Percentiles rank a stretch among this genome's conserved stretches.
Conservation (phyloP, 2,329 filamentous ascomycete genomes). For the Fusarium chaquense region DNA sequence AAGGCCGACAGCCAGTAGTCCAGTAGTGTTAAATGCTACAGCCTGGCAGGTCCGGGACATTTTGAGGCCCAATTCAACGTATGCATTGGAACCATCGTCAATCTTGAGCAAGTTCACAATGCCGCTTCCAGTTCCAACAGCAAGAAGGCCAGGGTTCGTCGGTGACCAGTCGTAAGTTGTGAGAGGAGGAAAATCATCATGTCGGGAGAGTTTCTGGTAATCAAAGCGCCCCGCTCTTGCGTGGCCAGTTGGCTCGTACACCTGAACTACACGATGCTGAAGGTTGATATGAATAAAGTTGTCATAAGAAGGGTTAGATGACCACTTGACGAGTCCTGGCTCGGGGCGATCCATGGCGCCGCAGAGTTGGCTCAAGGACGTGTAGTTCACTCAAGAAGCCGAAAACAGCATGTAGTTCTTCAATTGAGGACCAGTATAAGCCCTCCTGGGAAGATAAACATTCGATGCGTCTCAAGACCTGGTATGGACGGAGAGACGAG, state of each 20-base stretch:
- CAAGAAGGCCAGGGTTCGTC: slow-evolving; percentile 73
- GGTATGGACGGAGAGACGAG: neutral
- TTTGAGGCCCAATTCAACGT: slow-evolving; percentile 76
- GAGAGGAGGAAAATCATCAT: slow-evolving; percentile 72
- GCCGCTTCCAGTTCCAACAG: slow-evolving; percentile 79
- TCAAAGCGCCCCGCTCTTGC: slow-evolving; percentile 69
- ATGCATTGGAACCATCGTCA: slow-evolving; percentile 75
- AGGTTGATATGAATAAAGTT: slow-evolving; percentile 75
- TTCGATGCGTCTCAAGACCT: slow-evolving; percentile 5
- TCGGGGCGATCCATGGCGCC: slow-evolving; percentile 68
- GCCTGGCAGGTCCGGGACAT: slow-evolving; percentile 83
- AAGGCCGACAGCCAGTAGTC: slow-evolving; percentile 80
- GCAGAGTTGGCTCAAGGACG: slow-evolving; percentile 2
- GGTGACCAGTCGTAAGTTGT: slow-evolving; percentile 77
- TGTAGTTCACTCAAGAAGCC: neutral
- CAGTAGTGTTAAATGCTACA: slow-evolving; percentile 80
- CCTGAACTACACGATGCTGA: slow-evolving; percentile 71
- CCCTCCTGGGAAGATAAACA: neutral
- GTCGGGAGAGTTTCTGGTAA: slow-evolving; percentile 67
- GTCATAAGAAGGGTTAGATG: slow-evolving; percentile 68
- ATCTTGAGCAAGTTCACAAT: slow-evolving; percentile 80
- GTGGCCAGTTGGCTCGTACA: slow-evolving; percentile 72
- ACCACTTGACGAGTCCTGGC: slow-evolving; percentile 75
- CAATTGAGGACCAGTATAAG: neutral
- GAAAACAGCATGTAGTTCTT: neutral